phyloP scores from a whole-genome alignment of 2,329 filamentous ascomycete genomes.

The Fusarium virguliforme region DNA sequence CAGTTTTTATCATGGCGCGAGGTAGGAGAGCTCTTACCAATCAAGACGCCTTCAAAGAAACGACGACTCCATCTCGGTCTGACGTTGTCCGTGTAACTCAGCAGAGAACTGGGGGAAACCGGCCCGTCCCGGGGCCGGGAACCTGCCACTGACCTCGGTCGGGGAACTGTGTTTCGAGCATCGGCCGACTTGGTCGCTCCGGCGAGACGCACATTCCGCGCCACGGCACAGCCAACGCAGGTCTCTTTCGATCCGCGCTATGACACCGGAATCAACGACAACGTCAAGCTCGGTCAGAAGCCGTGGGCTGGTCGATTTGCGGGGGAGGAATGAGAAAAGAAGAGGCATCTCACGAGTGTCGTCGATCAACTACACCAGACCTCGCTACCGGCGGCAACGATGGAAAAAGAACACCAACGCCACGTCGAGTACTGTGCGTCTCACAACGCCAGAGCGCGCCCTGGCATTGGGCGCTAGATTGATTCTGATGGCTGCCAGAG shows the following conservation, averaged over 20 bases:
- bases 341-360: not conserved
- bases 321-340: constrained; percentile 21
- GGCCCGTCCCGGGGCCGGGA: constrained; percentile 12
- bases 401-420: constrained; percentile 15
- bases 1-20: not conserved
- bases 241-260: constrained; percentile 14
- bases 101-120: constrained; percentile 18
- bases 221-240: not conserved
- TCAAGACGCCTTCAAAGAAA: not conserved
- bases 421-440: not conserved
- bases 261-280: not conserved
- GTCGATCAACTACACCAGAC: not conserved
- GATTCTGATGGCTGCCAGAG: not conserved
- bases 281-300: constrained; percentile 22
- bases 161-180: constrained; percentile 12
- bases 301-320: not conserved
- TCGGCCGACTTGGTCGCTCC: constrained; percentile 6
- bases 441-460: constrained; percentile 5
- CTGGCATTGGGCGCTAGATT: not conserved
- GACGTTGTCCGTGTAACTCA: not conserved
- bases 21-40: not conserved
- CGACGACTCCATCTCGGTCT: not conserved
- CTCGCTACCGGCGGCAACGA: constrained; percentile 17
- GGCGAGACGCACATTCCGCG: not conserved
- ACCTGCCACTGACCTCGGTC: not conserved